Conservation (phyloP, 163 green algal species). For the Scenedesmus sp. region DNA sequence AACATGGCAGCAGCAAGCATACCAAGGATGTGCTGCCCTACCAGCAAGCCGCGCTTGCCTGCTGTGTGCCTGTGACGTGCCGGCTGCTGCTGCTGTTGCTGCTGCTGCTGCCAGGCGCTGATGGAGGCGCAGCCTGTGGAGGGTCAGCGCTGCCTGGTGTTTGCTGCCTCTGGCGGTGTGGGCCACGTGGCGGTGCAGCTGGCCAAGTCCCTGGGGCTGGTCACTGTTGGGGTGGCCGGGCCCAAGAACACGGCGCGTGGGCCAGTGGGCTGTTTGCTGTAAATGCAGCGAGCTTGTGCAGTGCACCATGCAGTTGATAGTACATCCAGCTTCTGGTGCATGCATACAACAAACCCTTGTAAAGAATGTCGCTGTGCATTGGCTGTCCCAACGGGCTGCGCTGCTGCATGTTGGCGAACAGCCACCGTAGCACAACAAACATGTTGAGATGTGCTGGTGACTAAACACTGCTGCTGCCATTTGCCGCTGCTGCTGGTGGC, state of each 20-base stretch:
- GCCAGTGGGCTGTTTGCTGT: background rate
- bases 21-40: too few species aligned
- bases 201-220: conserved; percentile 45
- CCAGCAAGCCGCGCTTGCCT: background rate
- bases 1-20: too few species aligned
- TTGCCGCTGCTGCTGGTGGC: background rate
- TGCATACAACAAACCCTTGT: too few species aligned
- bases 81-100: background rate
- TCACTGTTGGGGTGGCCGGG: conserved; percentile 37
- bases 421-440: background rate
- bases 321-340: background rate
- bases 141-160: conserved; percentile 36
- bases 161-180: conserved; percentile 35
- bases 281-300: background rate
- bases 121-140: conserved; percentile 1
- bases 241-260: conserved; percentile 26
- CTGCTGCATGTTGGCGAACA: background rate
- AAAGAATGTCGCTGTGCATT: background rate
- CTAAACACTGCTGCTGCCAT: background rate
- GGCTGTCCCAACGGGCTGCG: background rate
- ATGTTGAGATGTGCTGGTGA: background rate
- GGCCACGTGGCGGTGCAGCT: conserved; percentile 53
- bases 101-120: background rate
- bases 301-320: background rate
- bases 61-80: background rate